Conservation (phyloP, 441 rosid species). For the Adansonia gregorii region DNA sequence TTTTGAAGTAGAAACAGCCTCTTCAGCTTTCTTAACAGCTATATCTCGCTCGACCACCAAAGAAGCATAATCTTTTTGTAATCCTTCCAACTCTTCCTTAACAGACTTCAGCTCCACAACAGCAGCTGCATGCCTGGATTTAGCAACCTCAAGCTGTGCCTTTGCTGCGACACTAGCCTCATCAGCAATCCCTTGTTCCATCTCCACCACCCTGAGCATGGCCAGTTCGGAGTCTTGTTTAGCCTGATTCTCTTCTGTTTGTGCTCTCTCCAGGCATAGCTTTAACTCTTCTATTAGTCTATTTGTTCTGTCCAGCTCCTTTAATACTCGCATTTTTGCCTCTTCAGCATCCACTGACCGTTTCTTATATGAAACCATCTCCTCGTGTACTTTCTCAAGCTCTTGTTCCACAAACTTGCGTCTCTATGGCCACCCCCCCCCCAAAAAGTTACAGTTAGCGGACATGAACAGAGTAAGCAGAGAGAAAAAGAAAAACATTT, state of each 20-base stretch:
- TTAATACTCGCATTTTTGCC: conserved; percentile 58
- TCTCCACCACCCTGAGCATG: conserved; percentile 80
- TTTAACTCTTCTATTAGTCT: conserved; percentile 81
- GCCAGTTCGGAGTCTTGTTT: conserved; percentile 95
- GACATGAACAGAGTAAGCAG: background rate
- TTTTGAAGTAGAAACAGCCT: conserved; percentile 67
- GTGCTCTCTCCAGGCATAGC: conserved; percentile 78
- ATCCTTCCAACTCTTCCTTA: conserved; percentile 61
- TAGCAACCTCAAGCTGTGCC: conserved; percentile 91
- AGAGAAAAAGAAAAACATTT: background rate
- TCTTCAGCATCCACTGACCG: conserved; percentile 65
- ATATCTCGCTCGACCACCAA: conserved; percentile 59
- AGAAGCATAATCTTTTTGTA: conserved; percentile 58
- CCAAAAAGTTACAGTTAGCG: background rate
- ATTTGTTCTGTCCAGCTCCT: conserved; percentile 76
- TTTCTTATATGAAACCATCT: conserved; percentile 64
- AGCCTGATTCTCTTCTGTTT: conserved; percentile 87
- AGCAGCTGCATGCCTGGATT: conserved; percentile 65
- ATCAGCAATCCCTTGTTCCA: conserved; percentile 88
- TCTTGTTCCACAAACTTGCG: conserved; percentile 74
- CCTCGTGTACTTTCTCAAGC: conserved; percentile 70
- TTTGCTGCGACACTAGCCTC: conserved; percentile 90
- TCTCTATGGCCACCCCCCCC: conserved; percentile 43
- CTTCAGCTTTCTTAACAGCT: conserved; percentile 73
- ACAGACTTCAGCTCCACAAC: conserved; percentile 64